phyloP scores from a whole-genome alignment of 1,284 basidiomycete genomes.

The Ustilago crameri region DNA sequence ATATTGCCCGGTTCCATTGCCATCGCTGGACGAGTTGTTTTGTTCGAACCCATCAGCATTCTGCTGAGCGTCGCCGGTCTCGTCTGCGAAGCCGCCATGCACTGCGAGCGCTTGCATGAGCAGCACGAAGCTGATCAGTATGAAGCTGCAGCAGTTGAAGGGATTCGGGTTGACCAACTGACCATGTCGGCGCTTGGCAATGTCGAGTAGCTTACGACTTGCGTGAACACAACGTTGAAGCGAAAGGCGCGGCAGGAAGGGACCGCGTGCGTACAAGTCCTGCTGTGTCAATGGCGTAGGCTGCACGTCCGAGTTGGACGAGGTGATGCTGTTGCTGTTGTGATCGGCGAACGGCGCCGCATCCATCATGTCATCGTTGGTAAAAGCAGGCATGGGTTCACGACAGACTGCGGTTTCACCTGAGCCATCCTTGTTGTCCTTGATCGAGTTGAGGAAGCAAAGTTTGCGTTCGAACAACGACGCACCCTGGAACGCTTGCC shows the following conservation, averaged over 20 bases:
- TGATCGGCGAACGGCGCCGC: conserved; percentile 5
- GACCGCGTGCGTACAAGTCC: conserved; percentile 58
- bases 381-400: conserved; percentile 55
- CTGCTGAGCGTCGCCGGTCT: conserved; percentile 14
- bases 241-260: conserved; percentile 56
- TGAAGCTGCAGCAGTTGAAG: conserved; percentile 62
- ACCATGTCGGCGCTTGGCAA: conserved; percentile 50
- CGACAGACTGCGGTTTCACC: conserved; percentile 42
- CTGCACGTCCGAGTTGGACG: conserved; percentile 10
- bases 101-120: conserved; percentile 63
- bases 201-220: conserved; percentile 57
- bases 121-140: conserved; percentile 62
- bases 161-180: conserved; percentile 56
- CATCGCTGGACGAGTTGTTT: conserved; percentile 8
- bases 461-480: conserved; percentile 63
- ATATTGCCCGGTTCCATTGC: conserved; percentile 24
- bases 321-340: conserved; percentile 16
- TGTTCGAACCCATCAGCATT: conserved; percentile 8
- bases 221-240: conserved; percentile 61
- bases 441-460: conserved; percentile 63
- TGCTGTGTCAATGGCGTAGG: conserved; percentile 30
- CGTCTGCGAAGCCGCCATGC: conserved; percentile 39
- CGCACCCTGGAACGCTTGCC: conserved; percentile 63
- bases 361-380: conserved; percentile 23
- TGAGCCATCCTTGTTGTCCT: conserved; percentile 44